A percentile compares a stretch with the other conserved stretches of the same genome.
These are phyloP conservation scores for Suillus tomentosus DNA, from an alignment of 768 basidiomycete genomes.

Conservation along the genomic window DNA sequence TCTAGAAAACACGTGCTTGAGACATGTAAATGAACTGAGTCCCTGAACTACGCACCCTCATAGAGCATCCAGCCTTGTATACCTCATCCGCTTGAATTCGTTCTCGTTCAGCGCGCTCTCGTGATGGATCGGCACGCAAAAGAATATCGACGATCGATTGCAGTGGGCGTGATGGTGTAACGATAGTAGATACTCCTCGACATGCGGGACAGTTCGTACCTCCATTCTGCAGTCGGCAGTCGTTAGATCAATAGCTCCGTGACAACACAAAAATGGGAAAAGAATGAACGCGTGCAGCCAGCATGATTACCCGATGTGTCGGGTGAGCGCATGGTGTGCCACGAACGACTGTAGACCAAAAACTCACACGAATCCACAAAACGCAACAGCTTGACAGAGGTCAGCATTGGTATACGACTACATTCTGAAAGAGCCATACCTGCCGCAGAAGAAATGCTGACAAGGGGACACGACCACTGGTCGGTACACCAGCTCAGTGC, in stretches of 20 bases:
- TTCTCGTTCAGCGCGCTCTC: slow-evolving; percentile 67
- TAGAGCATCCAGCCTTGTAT: slow-evolving; percentile 59
- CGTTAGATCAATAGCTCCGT: slow-evolving; percentile 8
- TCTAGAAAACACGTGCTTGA: slow-evolving; percentile 39
- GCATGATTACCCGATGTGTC: neutral
- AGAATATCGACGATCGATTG: slow-evolving; percentile 74
- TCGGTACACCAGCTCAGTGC: slow-evolving; percentile 77
- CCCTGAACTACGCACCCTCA: slow-evolving; percentile 53
- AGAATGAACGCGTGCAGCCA: neutral
- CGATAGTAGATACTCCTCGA: slow-evolving; percentile 65
- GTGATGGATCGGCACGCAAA: slow-evolving; percentile 69
- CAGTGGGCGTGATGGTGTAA: slow-evolving; percentile 71
- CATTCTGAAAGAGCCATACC: slow-evolving; percentile 44
- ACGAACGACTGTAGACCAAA: neutral
- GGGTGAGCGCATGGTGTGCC: neutral
- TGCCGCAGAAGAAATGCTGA: slow-evolving; percentile 91
- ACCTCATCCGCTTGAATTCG: slow-evolving; percentile 82
- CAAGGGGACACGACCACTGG: slow-evolving; percentile 84
- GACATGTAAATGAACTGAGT: neutral
- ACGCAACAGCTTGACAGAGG: slow-evolving; percentile 62
- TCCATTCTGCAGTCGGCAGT: slow-evolving; percentile 59
- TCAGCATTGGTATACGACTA: slow-evolving; percentile 44
- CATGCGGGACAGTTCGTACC: slow-evolving; percentile 86
- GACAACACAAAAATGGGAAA: neutral
- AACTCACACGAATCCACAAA: slow-evolving; percentile 82